Evolutionary conservation across 345 rosid species (phyloP).

Genomic region (Sapria himalayana): DNA sequence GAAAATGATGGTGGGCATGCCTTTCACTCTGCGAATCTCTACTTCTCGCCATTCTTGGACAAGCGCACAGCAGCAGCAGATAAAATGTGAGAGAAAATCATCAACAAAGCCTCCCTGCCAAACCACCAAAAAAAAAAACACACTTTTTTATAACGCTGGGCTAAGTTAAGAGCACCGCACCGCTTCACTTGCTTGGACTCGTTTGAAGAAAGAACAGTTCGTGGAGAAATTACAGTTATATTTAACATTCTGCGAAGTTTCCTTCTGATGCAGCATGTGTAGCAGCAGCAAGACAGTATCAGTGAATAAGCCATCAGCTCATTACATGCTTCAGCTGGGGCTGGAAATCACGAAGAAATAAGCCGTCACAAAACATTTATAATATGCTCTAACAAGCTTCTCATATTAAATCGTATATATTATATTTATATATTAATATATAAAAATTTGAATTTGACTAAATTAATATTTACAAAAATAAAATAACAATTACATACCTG

Average conservation of each 20-base stretch:
- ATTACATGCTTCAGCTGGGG: conserved; percentile 88
- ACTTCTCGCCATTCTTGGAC: conserved; percentile 98
- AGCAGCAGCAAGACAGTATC: conserved; percentile 92
- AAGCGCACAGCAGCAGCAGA: conserved; percentile 98
- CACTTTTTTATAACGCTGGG: no score
- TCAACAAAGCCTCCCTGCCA: conserved; percentile 76
- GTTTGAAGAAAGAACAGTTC: no score
- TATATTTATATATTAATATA: no score
- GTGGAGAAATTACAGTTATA: conserved; percentile 41
- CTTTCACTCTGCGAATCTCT: conserved; percentile 59
- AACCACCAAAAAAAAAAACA: not conserved
- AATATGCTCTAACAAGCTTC: no score
- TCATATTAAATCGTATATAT: no score
- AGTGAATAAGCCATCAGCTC: conserved; percentile 83
- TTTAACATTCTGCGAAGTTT: conserved; percentile 68
- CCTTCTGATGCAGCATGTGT: conserved; percentile 85
- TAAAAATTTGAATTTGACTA: no score
- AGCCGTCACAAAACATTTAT: no score
- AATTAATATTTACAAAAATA: no score
- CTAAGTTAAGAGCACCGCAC: no score
- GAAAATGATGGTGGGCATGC: conserved; percentile 16
- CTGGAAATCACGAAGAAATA: conserved; percentile 21
- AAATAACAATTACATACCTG: no score
- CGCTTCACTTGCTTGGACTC: no score
- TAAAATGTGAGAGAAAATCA: conserved; percentile 84